These are phyloP conservation scores for Setaria viridis DNA, from an alignment of 202 grass and related monocot genomes.

Conservation along the genomic window DNA sequence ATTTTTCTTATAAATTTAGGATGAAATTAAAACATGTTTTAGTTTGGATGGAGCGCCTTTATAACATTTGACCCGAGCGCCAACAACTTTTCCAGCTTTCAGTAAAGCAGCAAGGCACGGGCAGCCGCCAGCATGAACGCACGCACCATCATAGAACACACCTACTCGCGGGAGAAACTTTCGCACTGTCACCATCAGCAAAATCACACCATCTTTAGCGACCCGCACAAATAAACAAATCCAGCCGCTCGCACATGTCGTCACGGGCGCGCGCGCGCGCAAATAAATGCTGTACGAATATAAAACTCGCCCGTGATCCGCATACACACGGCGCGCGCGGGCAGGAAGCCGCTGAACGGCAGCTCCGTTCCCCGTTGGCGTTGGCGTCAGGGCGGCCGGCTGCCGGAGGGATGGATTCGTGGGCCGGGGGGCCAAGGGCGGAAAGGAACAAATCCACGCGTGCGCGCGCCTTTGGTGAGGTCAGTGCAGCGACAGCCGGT, in stretches of 20 bases:
- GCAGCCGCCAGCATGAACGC: neutral
- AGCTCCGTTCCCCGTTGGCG: neutral
- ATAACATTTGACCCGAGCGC: no score
- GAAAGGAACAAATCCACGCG: conserved; percentile 27
- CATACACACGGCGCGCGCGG: neutral
- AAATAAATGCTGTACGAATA: neutral
- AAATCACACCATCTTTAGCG: neutral
- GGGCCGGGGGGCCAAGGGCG: neutral
- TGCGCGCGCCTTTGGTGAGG: neutral
- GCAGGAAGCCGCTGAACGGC: neutral
- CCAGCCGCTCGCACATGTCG: neutral
- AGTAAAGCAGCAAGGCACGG: neutral
- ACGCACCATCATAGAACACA: neutral
- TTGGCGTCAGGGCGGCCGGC: neutral
- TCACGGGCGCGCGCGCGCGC: neutral
- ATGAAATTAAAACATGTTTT: no score
- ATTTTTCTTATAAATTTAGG: no score
- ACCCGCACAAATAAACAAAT: neutral
- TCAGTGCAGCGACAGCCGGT: neutral
- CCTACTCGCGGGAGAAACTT: neutral
- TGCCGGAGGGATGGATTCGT: neutral
- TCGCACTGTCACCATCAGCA: neutral
- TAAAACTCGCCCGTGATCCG: neutral
- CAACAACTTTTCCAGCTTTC: neutral
- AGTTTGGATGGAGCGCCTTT: no score